Percentiles rank a stretch among this genome's conserved stretches.
Evolutionary conservation across 805 yeast species (phyloP).

Genomic region (Saccharomyces paradoxus): DNA sequence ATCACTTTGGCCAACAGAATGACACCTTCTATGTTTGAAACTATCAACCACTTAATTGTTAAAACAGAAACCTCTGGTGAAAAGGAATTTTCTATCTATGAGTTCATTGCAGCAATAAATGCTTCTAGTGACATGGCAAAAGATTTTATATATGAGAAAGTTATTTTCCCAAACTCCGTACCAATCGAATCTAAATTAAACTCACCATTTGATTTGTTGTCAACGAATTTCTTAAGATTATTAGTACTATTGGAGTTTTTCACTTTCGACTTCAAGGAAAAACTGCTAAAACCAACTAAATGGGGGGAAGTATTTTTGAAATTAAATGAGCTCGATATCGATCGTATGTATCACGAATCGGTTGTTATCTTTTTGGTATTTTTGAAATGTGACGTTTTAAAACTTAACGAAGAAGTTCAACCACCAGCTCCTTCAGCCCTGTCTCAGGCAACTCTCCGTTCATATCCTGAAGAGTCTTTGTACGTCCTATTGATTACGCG

Average conservation of each 20-base stretch:
- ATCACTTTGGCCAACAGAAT: slow-evolving; percentile 44
- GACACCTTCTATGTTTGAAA: slow-evolving; percentile 44
- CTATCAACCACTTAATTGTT: slow-evolving; percentile 31
- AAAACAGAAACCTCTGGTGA: slow-evolving; percentile 19
- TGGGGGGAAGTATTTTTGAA: slow-evolving; percentile 45
- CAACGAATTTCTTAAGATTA: slow-evolving; percentile 48
- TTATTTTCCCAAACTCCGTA: slow-evolving; percentile 28
- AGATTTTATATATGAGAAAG: slow-evolving; percentile 26
- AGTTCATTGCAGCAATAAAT: slow-evolving; percentile 20
- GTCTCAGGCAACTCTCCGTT: slow-evolving; percentile 34
- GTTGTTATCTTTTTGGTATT: slow-evolving; percentile 43
- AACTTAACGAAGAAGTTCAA: slow-evolving; percentile 30
- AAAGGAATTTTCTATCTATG: slow-evolving; percentile 22
- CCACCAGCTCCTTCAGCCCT: slow-evolving; percentile 26
- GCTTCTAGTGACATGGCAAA: slow-evolving; percentile 28
- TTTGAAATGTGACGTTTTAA: slow-evolving; percentile 36
- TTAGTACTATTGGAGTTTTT: slow-evolving; percentile 46
- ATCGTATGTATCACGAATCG: slow-evolving; percentile 31
- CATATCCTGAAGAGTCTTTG: slow-evolving; percentile 33
- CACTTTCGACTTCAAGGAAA: slow-evolving; percentile 29
- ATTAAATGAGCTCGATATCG: slow-evolving; percentile 27
- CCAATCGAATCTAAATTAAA: slow-evolving; percentile 30
- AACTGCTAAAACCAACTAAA: slow-evolving; percentile 34
- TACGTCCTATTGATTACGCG: slow-evolving; percentile 40
- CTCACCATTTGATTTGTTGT: slow-evolving; percentile 44